A percentile compares a stretch with the other conserved stretches of the same genome.
Evolutionary conservation across 169 alveolate species (phyloP).

Genomic region (Plasmodium reichenowi): DNA sequence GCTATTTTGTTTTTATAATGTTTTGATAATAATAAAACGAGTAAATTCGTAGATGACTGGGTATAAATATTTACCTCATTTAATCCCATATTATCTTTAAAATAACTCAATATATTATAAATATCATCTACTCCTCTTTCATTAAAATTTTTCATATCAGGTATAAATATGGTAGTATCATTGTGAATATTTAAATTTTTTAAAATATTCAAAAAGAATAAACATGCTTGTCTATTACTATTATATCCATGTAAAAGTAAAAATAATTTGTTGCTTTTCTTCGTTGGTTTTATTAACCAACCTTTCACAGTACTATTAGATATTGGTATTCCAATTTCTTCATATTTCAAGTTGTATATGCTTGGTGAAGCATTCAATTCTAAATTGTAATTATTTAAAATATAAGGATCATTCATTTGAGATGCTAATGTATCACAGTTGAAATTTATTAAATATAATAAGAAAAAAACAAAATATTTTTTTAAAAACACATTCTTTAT

Average conservation of each 20-base stretch:
- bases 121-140: constrained; percentile 70
- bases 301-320: constrained; percentile 21
- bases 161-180: constrained; percentile 71
- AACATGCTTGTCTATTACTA: constrained; percentile 69
- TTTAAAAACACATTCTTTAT: constrained; percentile 69
- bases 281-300: constrained; percentile 53
- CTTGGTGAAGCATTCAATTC: constrained; percentile 49
- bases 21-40: constrained; percentile 51
- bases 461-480: constrained; percentile 65
- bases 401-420: constrained; percentile 59
- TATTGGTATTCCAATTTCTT: constrained; percentile 65
- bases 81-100: constrained; percentile 60
- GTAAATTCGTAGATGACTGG: constrained; percentile 71
- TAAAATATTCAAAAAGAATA: constrained; percentile 67
- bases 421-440: constrained; percentile 54
- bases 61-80: constrained; percentile 67
- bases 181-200: constrained; percentile 64
- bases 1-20: constrained; percentile 63
- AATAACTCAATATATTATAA: constrained; percentile 45
- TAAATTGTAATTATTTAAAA: constrained; percentile 67
- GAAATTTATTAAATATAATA: constrained; percentile 59
- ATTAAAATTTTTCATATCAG: constrained; percentile 59
- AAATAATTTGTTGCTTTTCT: constrained; percentile 64
- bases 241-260: constrained; percentile 71
- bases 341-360: constrained; percentile 52